phyloP scores from a whole-genome alignment of 306 rosid species.

The Vigna radiata region DNA sequence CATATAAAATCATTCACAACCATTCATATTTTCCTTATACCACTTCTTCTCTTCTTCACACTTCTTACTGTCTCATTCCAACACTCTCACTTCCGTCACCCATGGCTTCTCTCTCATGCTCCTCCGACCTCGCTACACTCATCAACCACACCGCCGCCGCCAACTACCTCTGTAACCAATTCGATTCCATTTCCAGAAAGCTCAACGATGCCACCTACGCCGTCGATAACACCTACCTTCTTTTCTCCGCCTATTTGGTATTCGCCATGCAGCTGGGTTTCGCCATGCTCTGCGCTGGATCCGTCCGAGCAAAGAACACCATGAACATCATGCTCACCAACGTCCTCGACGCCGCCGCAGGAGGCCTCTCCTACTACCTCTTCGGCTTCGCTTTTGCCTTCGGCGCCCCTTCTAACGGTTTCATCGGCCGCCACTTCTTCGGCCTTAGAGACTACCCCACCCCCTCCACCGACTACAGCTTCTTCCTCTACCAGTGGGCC shows the following conservation, averaged over 20 bases:
- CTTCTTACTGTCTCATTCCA: too few species aligned
- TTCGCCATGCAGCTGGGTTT: conserved; percentile 98
- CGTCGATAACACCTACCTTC: conserved; percentile 50
- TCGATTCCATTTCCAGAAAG: conserved; percentile 48
- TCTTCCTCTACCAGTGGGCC: conserved; percentile 90
- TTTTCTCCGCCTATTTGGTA: conserved; percentile 86
- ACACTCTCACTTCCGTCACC: neutral
- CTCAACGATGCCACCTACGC: conserved; percentile 65
- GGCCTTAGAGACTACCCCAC: conserved; percentile 59
- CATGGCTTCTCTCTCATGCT: conserved; percentile 66
- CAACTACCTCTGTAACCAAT: conserved; percentile 59
- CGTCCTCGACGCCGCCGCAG: conserved; percentile 85
- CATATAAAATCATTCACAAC: too few species aligned
- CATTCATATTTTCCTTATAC: too few species aligned
- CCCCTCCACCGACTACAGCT: conserved; percentile 59
- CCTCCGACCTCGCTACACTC: conserved; percentile 57
- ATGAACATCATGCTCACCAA: conserved; percentile 98
- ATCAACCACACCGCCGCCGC: conserved; percentile 53
- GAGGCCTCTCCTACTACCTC: conserved; percentile 78
- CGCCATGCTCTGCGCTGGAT: conserved; percentile 93
- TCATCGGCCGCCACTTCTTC: conserved; percentile 79
- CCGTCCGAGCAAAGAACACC: conserved; percentile 88
- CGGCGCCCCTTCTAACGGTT: conserved; percentile 76
- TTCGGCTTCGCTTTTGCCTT: conserved; percentile 86
- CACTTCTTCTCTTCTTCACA: too few species aligned